These are phyloP conservation scores for Ogataea zsoltii DNA, from an alignment of 805 yeast genomes.

Conservation along the genomic window DNA sequence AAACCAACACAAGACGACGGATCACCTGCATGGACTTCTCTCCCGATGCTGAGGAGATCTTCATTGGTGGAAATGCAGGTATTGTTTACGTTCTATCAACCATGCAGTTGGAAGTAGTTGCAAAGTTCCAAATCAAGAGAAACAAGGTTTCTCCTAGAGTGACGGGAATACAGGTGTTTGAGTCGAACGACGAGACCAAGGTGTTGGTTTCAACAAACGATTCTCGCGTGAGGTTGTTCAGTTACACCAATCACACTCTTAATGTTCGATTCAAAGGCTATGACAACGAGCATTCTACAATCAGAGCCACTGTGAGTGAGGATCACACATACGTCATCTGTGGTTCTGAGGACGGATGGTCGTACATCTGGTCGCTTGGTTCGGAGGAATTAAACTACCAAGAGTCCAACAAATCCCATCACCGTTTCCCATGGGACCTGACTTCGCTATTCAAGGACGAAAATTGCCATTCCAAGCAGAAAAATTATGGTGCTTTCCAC, in stretches of 20 bases:
- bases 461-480: constrained; percentile 47
- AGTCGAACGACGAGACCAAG: constrained; percentile 22
- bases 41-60: constrained; percentile 58
- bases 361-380: constrained; percentile 71
- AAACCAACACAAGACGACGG: constrained; percentile 60
- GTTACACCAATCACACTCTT: constrained; percentile 51
- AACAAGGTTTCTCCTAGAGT: constrained; percentile 56
- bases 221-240: constrained; percentile 70
- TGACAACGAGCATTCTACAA: constrained; percentile 69
- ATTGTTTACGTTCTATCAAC: constrained; percentile 61
- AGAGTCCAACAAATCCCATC: constrained; percentile 17
- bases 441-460: constrained; percentile 35
- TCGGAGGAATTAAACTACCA: constrained; percentile 8
- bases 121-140: constrained; percentile 48
- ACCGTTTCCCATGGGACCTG: constrained; percentile 40
- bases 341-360: constrained; percentile 88
- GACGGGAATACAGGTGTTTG: constrained; percentile 68
- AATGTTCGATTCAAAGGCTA: constrained; percentile 74
- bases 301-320: constrained; percentile 63
- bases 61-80: constrained; percentile 83
- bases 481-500: constrained; percentile 68
- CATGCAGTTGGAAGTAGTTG: constrained; percentile 52
- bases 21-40: constrained; percentile 77
- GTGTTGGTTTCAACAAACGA: constrained; percentile 77
- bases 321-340: constrained; percentile 59